Evolutionary conservation across 768 basidiomycete genomes (phyloP).

Genomic region (Mycena filopes): DNA sequence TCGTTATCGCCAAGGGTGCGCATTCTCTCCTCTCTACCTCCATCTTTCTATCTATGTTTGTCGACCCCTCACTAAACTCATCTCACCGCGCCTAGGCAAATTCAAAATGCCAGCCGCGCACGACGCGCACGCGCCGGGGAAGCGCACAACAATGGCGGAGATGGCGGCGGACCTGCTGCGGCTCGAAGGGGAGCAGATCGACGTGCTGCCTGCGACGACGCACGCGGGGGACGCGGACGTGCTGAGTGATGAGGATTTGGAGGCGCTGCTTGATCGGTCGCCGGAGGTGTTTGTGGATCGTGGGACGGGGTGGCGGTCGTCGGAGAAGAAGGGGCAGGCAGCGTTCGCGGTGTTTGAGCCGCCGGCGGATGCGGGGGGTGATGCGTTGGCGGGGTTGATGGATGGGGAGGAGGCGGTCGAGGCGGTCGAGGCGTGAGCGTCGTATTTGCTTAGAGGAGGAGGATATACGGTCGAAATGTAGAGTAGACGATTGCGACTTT

Average conservation of each 20-base stretch:
- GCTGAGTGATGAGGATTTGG: constrained; percentile 84
- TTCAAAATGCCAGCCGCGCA: constrained; percentile 79
- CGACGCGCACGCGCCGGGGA: constrained; percentile 46
- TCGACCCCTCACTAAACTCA: too few relatives aligned
- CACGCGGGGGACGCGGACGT: constrained; percentile 72
- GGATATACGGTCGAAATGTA: too few relatives aligned
- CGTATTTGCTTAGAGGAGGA: too few relatives aligned
- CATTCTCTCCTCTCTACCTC: not conserved
- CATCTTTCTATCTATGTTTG: too few relatives aligned
- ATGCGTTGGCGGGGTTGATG: constrained; percentile 76
- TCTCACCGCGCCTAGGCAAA: constrained; percentile 67
- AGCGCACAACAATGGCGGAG: constrained; percentile 77
- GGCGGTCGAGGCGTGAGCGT: constrained; percentile 1
- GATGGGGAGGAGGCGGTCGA: constrained; percentile 54
- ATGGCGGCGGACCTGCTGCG: constrained; percentile 81
- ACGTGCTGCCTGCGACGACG: constrained; percentile 81
- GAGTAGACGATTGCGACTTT: too few relatives aligned
- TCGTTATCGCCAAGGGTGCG: constrained; percentile 93
- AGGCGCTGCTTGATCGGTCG: constrained; percentile 82
- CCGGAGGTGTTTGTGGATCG: constrained; percentile 78
- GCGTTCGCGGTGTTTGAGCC: constrained; percentile 86
- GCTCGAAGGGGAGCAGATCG: constrained; percentile 89
- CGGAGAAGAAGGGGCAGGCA: constrained; percentile 52
- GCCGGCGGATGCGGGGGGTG: constrained; percentile 69
- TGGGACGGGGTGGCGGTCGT: constrained; percentile 78